A percentile compares a stretch with the other conserved stretches of the same genome.
Evolutionary conservation across 495 filamentous ascomycete species (phyloP).

Genomic region (Lindgomyces ingoldianus): DNA sequence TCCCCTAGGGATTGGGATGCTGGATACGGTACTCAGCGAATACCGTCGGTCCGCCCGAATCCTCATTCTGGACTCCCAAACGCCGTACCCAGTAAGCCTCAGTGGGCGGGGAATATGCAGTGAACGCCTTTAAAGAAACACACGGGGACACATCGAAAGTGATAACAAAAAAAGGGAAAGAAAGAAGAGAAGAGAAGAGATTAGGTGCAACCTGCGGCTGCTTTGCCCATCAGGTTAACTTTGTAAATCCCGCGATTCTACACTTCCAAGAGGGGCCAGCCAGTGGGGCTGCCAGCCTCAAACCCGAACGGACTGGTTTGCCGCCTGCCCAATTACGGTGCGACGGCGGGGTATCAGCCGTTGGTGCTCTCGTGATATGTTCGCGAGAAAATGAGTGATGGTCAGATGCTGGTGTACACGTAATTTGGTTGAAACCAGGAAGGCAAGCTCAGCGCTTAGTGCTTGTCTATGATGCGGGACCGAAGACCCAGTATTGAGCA

Average conservation of each 20-base stretch:
- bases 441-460: background rate
- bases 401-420: background rate
- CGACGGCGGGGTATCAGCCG: background rate
- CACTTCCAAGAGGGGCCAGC: too few species aligned
- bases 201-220: background rate
- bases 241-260: too few species aligned
- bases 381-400: background rate
- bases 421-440: background rate
- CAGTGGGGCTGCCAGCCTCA: background rate
- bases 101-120: background rate
- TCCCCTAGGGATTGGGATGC: too few species aligned
- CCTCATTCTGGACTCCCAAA: too few species aligned
- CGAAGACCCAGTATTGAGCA: slow-evolving; percentile 38
- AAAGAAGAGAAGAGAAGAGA: background rate
- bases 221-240: too few species aligned
- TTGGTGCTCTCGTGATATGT: background rate
- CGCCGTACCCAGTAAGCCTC: background rate
- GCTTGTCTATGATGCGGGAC: slow-evolving; percentile 15
- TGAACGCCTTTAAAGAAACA: background rate
- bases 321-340: background rate
- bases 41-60: too few species aligned
- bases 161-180: background rate
- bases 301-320: too few species aligned
- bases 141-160: background rate
- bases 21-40: too few species aligned